Percentiles rank a stretch among this genome's conserved stretches.
These are phyloP conservation scores for Boletus bicolor DNA, from an alignment of 768 basidiomycete genomes.

Conservation along the genomic window DNA sequence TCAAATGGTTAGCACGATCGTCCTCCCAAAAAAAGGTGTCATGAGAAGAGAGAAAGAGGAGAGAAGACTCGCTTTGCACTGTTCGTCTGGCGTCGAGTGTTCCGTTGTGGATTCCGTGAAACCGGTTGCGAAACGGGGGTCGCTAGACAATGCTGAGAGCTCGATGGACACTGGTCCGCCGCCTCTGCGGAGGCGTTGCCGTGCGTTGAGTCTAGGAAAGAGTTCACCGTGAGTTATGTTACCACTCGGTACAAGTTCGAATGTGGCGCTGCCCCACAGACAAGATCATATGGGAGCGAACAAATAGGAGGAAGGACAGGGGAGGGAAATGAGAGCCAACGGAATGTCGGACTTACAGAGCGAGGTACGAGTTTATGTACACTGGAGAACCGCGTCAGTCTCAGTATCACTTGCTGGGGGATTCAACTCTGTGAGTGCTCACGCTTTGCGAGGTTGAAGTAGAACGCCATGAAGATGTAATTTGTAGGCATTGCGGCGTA, in stretches of 20 bases:
- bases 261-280: not conserved
- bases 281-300: not conserved
- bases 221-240: not conserved
- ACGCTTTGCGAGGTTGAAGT: constrained; percentile 54
- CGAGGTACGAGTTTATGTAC: constrained; percentile 56
- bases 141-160: constrained; percentile 35
- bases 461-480: constrained; percentile 53
- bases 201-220: constrained; percentile 42
- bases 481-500: constrained; percentile 53
- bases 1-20: not conserved
- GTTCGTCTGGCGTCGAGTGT: not conserved
- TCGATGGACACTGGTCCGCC: constrained; percentile 42
- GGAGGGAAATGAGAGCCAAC: not conserved
- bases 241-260: not conserved
- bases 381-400: constrained; percentile 30
- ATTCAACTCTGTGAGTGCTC: constrained; percentile 12
- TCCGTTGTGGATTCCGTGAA: not conserved
- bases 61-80: constrained; percentile 1
- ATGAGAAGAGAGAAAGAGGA: too few relatives aligned
- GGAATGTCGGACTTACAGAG: constrained; percentile 29
- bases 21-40: not conserved
- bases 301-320: not conserved
- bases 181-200: constrained; percentile 37
- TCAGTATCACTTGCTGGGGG: not conserved
- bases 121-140: constrained; percentile 5